Evolutionary conservation across 306 rosid species (phyloP).

Genomic region (Cucurbita pepo): DNA sequence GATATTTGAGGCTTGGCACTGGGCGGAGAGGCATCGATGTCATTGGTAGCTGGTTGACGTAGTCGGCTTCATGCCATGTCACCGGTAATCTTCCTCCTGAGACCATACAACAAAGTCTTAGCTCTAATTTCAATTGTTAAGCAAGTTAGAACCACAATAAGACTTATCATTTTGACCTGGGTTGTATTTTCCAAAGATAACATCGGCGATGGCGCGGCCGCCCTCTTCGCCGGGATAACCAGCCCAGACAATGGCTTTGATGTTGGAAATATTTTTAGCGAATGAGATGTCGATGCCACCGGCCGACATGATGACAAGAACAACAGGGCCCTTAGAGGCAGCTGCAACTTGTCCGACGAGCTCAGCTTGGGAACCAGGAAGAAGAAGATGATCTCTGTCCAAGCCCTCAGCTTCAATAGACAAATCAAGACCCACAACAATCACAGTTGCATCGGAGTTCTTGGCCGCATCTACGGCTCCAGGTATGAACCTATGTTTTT

Average conservation of each 20-base stretch:
- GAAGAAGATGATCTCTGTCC: constrained; percentile 47
- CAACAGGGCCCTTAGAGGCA: constrained; percentile 37
- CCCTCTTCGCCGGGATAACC: constrained; percentile 22
- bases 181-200: constrained; percentile 13
- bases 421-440: constrained; percentile 53
- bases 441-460: constrained; percentile 36
- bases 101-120: neutral
- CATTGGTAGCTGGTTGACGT: constrained; percentile 13
- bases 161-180: constrained; percentile 5
- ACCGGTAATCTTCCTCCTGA: constrained; percentile 27
- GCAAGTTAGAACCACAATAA: too few relatives aligned
- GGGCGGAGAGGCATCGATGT: constrained; percentile 22
- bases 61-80: constrained; percentile 17
- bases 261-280: constrained; percentile 20
- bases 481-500: constrained; percentile 30
- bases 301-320: constrained; percentile 62
- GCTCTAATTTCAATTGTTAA: too few relatives aligned
- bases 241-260: constrained; percentile 9
- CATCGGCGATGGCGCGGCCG: constrained; percentile 14
- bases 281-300: constrained; percentile 63
- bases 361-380: constrained; percentile 65
- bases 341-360: constrained; percentile 43
- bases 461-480: constrained; percentile 33
- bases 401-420: constrained; percentile 64
- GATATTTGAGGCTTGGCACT: constrained; percentile 9